phyloP scores from a whole-genome alignment of 331 rosid species.

The Quercus phellos region DNA sequence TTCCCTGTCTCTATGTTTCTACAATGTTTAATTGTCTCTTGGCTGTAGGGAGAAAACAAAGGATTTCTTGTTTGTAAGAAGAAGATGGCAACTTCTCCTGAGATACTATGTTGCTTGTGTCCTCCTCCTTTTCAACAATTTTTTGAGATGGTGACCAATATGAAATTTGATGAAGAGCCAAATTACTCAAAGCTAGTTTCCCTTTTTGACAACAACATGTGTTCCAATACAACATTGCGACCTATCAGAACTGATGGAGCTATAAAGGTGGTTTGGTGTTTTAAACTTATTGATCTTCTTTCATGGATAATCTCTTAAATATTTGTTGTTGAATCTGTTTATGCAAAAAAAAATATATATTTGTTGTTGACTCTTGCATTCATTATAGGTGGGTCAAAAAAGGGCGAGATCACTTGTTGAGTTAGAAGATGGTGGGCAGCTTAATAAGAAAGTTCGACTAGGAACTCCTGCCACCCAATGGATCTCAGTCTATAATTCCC shows the following conservation, averaged over 20 bases:
- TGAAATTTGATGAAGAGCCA: conserved; percentile 95
- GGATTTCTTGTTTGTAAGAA: conserved; percentile 95
- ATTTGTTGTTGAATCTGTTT: background rate
- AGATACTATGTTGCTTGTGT: conserved; percentile 85
- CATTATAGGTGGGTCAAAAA: conserved; percentile 76
- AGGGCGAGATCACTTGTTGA: conserved; percentile 69
- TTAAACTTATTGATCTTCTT: background rate
- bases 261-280: conserved; percentile 51
- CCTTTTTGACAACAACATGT: conserved; percentile 69
- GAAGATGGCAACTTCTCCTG: conserved; percentile 88
- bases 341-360: background rate
- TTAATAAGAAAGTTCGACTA: conserved; percentile 82
- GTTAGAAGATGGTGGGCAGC: conserved; percentile 84
- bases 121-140: conserved; percentile 85
- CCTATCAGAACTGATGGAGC: conserved; percentile 94
- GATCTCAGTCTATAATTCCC: conserved; percentile 93
- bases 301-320: conserved; percentile 1
- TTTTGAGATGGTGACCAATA: conserved; percentile 78
- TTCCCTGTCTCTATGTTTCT: background rate
- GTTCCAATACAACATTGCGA: conserved; percentile 56
- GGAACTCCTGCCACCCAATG: conserved; percentile 94
- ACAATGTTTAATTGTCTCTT: background rate
- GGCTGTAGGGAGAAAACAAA: conserved; percentile 80
- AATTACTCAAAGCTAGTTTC: conserved; percentile 81
- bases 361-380: conserved; percentile 12